Evolutionary conservation across 2,329 filamentous ascomycete genomes (phyloP).

Genomic region (Amauroascus verrucosus): DNA sequence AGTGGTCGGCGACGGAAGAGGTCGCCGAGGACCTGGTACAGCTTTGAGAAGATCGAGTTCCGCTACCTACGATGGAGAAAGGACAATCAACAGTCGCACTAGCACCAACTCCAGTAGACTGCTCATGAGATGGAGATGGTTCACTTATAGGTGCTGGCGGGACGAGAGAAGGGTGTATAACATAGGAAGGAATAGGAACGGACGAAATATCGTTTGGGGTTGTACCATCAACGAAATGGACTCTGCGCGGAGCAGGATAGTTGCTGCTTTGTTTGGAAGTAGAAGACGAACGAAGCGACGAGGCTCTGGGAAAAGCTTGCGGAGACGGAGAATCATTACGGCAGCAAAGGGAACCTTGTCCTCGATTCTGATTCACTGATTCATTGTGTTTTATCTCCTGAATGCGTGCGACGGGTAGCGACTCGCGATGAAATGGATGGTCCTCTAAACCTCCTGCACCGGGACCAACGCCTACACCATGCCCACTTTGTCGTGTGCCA

Average conservation of each 20-base stretch:
- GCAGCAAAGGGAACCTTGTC: constrained; percentile 4
- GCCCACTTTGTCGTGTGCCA: constrained; percentile 32
- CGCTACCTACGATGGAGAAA: not conserved
- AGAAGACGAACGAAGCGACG: constrained; percentile 1
- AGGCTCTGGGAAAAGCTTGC: not conserved
- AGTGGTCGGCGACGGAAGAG: not conserved
- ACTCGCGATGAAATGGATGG: constrained; percentile 29
- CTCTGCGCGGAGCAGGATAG: constrained; percentile 8
- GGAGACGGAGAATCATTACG: not conserved
- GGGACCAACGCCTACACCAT: constrained; percentile 26
- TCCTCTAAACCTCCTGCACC: constrained; percentile 21
- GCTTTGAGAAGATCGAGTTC: not conserved
- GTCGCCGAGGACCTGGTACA: not conserved
- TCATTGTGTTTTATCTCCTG: not conserved
- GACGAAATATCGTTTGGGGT: not conserved
- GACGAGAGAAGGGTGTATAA: constrained; percentile 8
- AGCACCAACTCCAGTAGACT: not conserved
- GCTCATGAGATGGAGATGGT: not conserved
- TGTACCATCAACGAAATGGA: constrained; percentile 8
- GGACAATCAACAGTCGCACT: not conserved
- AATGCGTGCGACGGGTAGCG: constrained; percentile 19
- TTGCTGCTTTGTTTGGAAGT: constrained; percentile 6
- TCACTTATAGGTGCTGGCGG: constrained; percentile 1
- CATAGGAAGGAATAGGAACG: constrained; percentile 12
- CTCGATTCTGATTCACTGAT: not conserved